Percentiles rank a stretch among this genome's conserved stretches.
Evolutionary conservation across 345 rosid genomes (phyloP).

Genomic region (Syzygium aromaticum): DNA sequence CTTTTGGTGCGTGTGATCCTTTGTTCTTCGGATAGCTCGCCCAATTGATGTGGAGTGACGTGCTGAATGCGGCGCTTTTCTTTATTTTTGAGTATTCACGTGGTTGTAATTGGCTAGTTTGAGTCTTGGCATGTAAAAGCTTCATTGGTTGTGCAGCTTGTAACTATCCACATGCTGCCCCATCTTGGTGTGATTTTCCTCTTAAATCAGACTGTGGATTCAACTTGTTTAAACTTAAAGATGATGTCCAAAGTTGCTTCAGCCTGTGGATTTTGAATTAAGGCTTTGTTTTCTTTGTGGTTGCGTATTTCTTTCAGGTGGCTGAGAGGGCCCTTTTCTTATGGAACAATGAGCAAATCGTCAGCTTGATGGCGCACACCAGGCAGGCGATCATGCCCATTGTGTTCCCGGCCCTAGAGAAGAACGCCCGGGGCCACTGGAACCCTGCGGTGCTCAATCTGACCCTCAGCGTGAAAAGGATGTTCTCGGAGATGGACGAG

Average conservation of each 20-base stretch:
- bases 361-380: conserved; percentile 59
- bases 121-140: neutral
- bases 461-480: conserved; percentile 52
- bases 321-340: conserved; percentile 83
- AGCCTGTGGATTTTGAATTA: neutral
- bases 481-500: conserved; percentile 83
- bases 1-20: neutral
- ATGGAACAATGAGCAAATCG: conserved; percentile 93
- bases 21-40: neutral
- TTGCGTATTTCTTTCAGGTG: conserved; percentile 39
- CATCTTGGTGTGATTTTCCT: neutral
- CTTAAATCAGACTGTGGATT: neutral
- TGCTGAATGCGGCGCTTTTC: neutral
- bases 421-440: conserved; percentile 69
- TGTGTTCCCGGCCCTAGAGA: conserved; percentile 64
- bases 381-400: conserved; percentile 58
- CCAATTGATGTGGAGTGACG: neutral
- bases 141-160: neutral
- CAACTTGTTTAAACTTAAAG: neutral
- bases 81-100: neutral
- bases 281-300: neutral
- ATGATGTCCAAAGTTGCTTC: neutral
- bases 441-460: conserved; percentile 72
- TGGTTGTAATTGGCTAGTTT: neutral
- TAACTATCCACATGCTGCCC: neutral